These are phyloP conservation scores for Tarenaya hassleriana DNA, from an alignment of 345 rosid species.

Conservation along the genomic window DNA sequence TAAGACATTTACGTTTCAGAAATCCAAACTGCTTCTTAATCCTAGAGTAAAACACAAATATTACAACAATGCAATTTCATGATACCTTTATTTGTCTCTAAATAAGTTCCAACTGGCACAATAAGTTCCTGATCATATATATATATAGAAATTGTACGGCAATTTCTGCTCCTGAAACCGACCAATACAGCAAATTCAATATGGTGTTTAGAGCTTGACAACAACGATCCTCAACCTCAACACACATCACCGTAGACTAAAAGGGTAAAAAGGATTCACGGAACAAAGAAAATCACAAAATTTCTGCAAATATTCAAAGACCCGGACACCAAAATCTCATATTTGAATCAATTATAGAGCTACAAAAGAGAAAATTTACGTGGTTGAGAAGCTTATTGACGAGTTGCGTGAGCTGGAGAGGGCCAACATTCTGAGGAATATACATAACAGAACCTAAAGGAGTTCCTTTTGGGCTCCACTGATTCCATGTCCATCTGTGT, in stretches of 20 bases:
- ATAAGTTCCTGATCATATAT: slow-evolving; percentile 81
- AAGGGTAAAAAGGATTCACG: neutral
- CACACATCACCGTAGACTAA: neutral
- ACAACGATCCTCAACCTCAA: neutral
- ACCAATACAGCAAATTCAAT: slow-evolving; percentile 17
- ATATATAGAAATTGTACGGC: slow-evolving; percentile 77
- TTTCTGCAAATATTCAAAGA: neutral
- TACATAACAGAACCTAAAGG: slow-evolving; percentile 63
- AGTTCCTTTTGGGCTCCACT: slow-evolving; percentile 56
- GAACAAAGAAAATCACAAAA: neutral
- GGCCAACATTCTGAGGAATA: slow-evolving; percentile 77
- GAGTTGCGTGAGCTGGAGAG: slow-evolving; percentile 74
- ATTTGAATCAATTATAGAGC: neutral
- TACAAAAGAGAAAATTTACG: slow-evolving; percentile 32
- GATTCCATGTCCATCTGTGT: slow-evolving; percentile 38
- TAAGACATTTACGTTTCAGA: too few species aligned
- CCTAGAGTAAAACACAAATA: too few species aligned
- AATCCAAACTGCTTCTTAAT: neutral
- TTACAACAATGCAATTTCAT: too few species aligned
- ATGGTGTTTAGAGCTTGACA: neutral
- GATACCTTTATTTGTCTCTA: slow-evolving; percentile 74
- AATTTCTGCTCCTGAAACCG: slow-evolving; percentile 68
- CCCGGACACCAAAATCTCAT: slow-evolving; percentile 6
- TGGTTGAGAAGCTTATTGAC: slow-evolving; percentile 75
- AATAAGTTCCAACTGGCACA: slow-evolving; percentile 69